Evolutionary conservation across 2,329 filamentous ascomycete species (phyloP), one percentile per base, ranked within the genome.

Genomic region (Drechmeria coniospora): DNA sequence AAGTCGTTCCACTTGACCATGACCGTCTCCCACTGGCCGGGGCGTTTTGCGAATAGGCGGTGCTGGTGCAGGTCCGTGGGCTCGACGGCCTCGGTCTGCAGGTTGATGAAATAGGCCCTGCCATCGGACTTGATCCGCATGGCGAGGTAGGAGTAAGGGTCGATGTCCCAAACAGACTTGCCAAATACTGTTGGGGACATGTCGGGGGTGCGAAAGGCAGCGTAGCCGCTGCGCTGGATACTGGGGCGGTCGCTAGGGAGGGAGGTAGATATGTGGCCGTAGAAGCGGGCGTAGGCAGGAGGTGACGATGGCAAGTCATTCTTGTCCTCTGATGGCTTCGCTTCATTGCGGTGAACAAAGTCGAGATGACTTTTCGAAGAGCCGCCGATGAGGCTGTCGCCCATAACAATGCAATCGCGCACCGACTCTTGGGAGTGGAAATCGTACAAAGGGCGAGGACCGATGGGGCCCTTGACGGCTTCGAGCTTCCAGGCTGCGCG

Each of bases 11-110:
- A 90, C 36, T 79, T 79, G 37, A 98, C 78, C 25, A 92, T 54
- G n/a, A 94, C 69, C 2, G 90, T 94, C 63, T 98, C 87, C 90
- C 90, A 98, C 43, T 86, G 68, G 1, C 84, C 84, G 0, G 80
- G 75, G 7, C 71, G 69, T 44, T 75, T 77, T 7, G 78, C 67
- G 41, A 83, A 92, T 4, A 98, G 56, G 27, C 90, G 66, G 53
- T 98, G 90, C 51, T 98, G 90, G 52, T 95, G 90, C 36, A 98
- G 64, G 50, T 98, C 90, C n/a, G 84, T 87, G 8, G 83, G 80
- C 26, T 93, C 81, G 30, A 98, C 76, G 2, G 80, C 81, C 47
- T 98, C 87, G 3, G 86, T 93, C 59, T 95, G 90, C 11, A 98
- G 61, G 53, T 98, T 98, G 44, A 98, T 73, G 32, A 93, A 82